Evolutionary conservation across 345 rosid genomes (phyloP).

Genomic region (Psidium guajava): DNA sequence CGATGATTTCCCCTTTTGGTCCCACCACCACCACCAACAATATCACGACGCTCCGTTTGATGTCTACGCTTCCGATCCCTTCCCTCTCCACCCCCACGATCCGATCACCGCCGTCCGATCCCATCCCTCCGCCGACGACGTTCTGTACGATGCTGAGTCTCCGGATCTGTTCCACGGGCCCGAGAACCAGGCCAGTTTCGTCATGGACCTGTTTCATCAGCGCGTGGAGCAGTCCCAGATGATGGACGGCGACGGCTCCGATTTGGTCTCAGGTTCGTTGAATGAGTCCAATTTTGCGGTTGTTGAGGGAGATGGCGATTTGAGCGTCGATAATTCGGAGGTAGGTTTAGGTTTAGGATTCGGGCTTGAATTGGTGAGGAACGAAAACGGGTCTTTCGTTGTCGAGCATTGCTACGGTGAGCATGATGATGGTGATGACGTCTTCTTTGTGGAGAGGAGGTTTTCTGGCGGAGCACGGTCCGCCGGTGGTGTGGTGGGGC

Average conservation of each 20-base stretch:
- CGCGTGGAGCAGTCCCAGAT: slow-evolving; percentile 83
- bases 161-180: slow-evolving; percentile 39
- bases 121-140: slow-evolving; percentile 1
- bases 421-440: slow-evolving; percentile 25
- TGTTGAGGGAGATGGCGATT: slow-evolving; percentile 20
- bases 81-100: slow-evolving; percentile 13
- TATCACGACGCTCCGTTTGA: neutral
- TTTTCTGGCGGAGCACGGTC: slow-evolving; percentile 11
- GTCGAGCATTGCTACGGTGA: slow-evolving; percentile 8
- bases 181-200: slow-evolving; percentile 60
- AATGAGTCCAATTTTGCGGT: slow-evolving; percentile 23
- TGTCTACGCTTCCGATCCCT: slow-evolving; percentile 1
- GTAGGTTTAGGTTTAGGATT: slow-evolving; percentile 36
- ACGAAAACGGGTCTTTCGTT: slow-evolving; percentile 3
- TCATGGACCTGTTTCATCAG: slow-evolving; percentile 84
- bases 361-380: slow-evolving; percentile 11
- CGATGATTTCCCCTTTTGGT: slow-evolving; percentile 28
- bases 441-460: slow-evolving; percentile 44
- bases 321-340: slow-evolving; percentile 24
- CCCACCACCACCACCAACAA: slow-evolving; percentile 1
- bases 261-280: slow-evolving; percentile 21
- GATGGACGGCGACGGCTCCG: slow-evolving; percentile 9
- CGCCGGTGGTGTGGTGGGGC: slow-evolving; percentile 9
- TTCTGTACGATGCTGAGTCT: slow-evolving; percentile 21
- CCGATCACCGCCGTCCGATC: slow-evolving; percentile 6